Evolutionary conservation across 2,329 filamentous ascomycete genomes (phyloP).

Genomic region (Venturia oleaginea): DNA sequence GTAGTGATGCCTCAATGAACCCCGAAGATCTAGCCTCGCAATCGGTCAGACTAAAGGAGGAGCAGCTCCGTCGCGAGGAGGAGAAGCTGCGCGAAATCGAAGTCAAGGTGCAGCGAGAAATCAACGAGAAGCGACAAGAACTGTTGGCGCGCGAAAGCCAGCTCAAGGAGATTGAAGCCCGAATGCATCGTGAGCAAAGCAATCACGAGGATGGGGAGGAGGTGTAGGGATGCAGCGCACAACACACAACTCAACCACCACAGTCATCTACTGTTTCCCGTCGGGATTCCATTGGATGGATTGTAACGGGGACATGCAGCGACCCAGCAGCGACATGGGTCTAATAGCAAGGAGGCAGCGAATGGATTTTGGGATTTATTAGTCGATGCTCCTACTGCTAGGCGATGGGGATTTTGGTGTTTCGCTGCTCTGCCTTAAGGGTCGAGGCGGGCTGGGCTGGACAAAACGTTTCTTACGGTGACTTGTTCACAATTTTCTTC

Average conservation of each 20-base stretch:
- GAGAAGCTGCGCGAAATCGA: conserved; percentile 99
- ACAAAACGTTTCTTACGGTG: neutral
- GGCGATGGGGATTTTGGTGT: neutral
- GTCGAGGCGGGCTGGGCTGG: neutral
- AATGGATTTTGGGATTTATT: neutral
- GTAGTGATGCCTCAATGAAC: conserved; percentile 80
- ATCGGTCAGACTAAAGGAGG: conserved; percentile 97
- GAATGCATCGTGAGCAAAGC: conserved; percentile 82
- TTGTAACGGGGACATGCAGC: neutral
- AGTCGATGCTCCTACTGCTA: neutral
- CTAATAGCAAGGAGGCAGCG: neutral
- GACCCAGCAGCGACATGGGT: neutral
- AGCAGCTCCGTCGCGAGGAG: conserved; percentile 96
- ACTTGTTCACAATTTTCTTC: neutral
- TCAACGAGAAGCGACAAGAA: conserved; percentile 99
- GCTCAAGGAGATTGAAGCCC: conserved; percentile 95
- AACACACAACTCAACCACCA: neutral
- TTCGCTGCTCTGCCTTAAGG: neutral
- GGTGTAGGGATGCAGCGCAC: neutral
- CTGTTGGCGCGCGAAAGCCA: conserved; percentile 94
- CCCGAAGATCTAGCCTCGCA: conserved; percentile 94
- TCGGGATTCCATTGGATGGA: neutral
- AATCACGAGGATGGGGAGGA: conserved; percentile 22
- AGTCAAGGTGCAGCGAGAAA: conserved; percentile 98
- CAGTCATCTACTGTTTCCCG: neutral